Evolutionary conservation across 73 alveolate genomes (phyloP), one percentile per base, ranked within the genome.

Genomic region (Uronychia setigera): DNA sequence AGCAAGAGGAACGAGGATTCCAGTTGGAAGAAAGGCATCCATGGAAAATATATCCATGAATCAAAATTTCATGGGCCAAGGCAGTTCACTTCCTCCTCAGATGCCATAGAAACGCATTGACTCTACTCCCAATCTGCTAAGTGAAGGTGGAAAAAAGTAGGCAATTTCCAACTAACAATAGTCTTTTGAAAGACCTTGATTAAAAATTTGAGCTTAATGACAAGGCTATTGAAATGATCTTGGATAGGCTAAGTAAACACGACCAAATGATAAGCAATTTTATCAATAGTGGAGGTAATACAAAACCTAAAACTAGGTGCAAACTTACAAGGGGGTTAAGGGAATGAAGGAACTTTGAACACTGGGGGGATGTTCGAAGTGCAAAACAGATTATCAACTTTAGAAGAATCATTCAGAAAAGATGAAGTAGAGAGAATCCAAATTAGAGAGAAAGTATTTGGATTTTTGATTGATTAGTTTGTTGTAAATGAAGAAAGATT

Each of bases 381-480:
- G 67, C 5, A 11, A 11, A 46, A 46, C 67, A 46, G 67, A 46
- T 46, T 83, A n/a, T 27, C 67, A 13, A 31, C 27, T 60, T 31
- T 83, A n/a, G 91, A 83, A 60, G 91, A 76, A 9, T 29, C 28
- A 57, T 26, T 76, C 26, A 76, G 59, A 27, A 83, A 76, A 33
- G 91, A 83, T 32, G 91, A 83, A 32, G 76, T 31, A n/a, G 59
- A 29, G 5, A 30, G 59, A 30, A 5, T 26, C 0, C 78, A 83
- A 26, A 76, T 83, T 79, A 74, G 85, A 76, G 91, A 83, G 31
- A 75, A 80, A 27, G 77, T 83, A 33, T 74, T 76, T 14, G 85
- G 76, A 31, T 84, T 59, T 29, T 29, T 75, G 27, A 75, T 33
- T 59, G 29, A 83, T n/a, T 81, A 83, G 80, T 77, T 83, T 58